Evolutionary conservation across 805 yeast species (phyloP).

Genomic region (Wickerhamomyces sydowiorum): DNA sequence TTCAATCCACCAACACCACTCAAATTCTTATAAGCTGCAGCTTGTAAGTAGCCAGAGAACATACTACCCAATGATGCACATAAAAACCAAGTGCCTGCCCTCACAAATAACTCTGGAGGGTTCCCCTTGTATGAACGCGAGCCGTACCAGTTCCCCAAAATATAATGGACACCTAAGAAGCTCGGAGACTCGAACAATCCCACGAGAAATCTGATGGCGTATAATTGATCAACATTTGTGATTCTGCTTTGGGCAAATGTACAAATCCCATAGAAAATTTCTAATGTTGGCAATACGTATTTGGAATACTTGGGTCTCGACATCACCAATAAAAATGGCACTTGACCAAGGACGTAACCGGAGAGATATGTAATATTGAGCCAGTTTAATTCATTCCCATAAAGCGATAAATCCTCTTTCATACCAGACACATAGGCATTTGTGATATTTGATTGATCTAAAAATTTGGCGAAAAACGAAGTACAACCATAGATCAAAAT

Average conservation of each 20-base stretch:
- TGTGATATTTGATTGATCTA: conserved; percentile 51
- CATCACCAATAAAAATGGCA: not conserved
- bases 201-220: conserved; percentile 55
- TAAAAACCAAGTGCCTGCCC: conserved; percentile 44
- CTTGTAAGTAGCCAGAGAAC: conserved; percentile 32
- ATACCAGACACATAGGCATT: conserved; percentile 59
- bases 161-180: conserved; percentile 53
- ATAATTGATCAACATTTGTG: conserved; percentile 38
- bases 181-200: conserved; percentile 58
- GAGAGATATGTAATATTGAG: conserved; percentile 15
- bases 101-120: conserved; percentile 39
- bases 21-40: conserved; percentile 6
- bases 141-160: conserved; percentile 54
- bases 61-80: conserved; percentile 49
- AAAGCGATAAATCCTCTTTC: conserved; percentile 43
- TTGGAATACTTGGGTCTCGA: not conserved
- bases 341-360: conserved; percentile 16
- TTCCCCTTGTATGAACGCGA: conserved; percentile 41
- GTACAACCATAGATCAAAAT: conserved; percentile 5
- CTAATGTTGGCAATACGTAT: conserved; percentile 3
- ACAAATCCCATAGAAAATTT: conserved; percentile 32
- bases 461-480: conserved; percentile 33
- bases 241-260: conserved; percentile 46
- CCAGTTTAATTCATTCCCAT: conserved; percentile 32
- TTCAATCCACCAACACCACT: conserved; percentile 4